Conservation (phyloP, 2,329 filamentous ascomycete genomes). For the Amphichorda felina region DNA sequence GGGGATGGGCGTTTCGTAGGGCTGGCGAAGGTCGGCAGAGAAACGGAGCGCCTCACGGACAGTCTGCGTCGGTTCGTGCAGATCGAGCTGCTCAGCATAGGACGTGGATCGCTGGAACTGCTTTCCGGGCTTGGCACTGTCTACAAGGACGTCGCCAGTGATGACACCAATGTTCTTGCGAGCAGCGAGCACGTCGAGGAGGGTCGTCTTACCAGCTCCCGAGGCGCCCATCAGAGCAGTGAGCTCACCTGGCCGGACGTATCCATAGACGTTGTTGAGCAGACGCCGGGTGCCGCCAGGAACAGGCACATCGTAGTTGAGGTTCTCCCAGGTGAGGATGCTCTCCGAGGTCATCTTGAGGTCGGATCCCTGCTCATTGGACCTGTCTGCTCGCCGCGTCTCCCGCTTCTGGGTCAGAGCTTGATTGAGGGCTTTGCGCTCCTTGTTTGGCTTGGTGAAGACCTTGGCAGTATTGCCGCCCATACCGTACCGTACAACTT, state of each 20-base stretch:
- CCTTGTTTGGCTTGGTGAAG: constrained; percentile 58
- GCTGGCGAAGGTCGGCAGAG: constrained; percentile 48
- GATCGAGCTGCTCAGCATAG: constrained; percentile 50
- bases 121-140: constrained; percentile 41
- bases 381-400: constrained; percentile 33
- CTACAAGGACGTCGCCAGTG: constrained; percentile 42
- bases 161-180: constrained; percentile 53
- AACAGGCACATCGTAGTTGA: constrained; percentile 64
- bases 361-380: constrained; percentile 32
- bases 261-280: constrained; percentile 48
- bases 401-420: constrained; percentile 48
- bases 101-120: constrained; percentile 51
- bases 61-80: constrained; percentile 50
- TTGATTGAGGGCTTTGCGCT: constrained; percentile 54
- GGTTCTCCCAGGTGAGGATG: constrained; percentile 75
- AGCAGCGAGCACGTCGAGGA: constrained; percentile 62
- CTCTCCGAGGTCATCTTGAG: constrained; percentile 48
- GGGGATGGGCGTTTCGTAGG: constrained; percentile 35
- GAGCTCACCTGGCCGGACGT: constrained; percentile 64
- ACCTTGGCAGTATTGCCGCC: constrained; percentile 73
- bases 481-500: constrained; percentile 65
- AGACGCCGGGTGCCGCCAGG: constrained; percentile 43
- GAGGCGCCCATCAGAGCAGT: constrained; percentile 75
- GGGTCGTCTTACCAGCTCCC: constrained; percentile 78
- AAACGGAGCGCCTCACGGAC: constrained; percentile 53